Base-by-base conservation (phyloP, 768 basidiomycete species). In the Hortiboletus flavorubellus region DNA sequence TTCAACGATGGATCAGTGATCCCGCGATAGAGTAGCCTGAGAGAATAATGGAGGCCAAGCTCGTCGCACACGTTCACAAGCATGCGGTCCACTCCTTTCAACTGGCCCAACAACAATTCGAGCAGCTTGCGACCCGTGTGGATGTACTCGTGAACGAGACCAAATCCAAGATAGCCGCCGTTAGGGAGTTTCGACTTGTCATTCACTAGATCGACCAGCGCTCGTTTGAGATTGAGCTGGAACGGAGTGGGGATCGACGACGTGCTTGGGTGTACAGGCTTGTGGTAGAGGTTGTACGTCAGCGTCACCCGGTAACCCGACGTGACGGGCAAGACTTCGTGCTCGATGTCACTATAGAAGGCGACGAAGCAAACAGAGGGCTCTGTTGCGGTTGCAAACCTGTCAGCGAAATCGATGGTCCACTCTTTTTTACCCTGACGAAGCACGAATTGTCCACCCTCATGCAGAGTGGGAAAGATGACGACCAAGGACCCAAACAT, bases 401-500 rank as follows among this genome's bases (percentile, higher is more conserved):
- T 29, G 23, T 46, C 33, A 1, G 58, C 2, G 16, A 47, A 45
- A 8, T 56, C 50, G 8, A 52, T 1, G 0, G 42, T 46, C 58
- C 55, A 56, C 29, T 56, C 49, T 3, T 40, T 40, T 9, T 26
- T 9, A 12, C 31, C 44, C 0, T 58, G 26, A 11, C 48, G 48
- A 21, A 58, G 59, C 7, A 51, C 56, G 23, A 59, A 37, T 37
- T 60, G 52, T 2, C 59, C 55, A 2, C 55, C 51, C 39, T 52
- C 38, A 16, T 60, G 59, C 0, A 59, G 39, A 1, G 75, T 76
- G n/a, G 80, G 80, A 48, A 80, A 73, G 21, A 78, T 71, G 33
- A 82, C 58, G 4, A 82, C 75, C 5, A 84, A 72, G 2, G 80
- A 81, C 0, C 77, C 80, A 40, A 83, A 75, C 75, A 81, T 80